Base-by-base conservation (phyloP, 75 land plant genomes). In the Sequoia sempervirens region DNA sequence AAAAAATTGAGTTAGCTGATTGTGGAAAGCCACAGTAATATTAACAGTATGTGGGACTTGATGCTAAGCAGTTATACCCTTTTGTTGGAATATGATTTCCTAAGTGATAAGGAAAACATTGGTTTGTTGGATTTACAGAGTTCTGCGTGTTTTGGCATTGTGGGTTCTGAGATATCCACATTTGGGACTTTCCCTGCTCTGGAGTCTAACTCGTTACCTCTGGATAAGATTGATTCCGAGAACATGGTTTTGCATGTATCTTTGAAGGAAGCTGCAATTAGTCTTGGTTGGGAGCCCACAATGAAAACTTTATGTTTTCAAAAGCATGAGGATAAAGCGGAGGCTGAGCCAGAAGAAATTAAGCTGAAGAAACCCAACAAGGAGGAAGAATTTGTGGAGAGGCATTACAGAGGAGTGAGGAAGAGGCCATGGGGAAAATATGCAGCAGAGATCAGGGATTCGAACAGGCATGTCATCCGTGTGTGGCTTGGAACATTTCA, bases 401-500 rank as follows among this genome's bases (percentile, higher is more conserved):
- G 37, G 78, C 82, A 81, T 23, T 89, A 80, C 82, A 66, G 88
- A 76, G 90, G 90, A 18, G 91, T 90, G n/a, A 84, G 91, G 73
- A 80, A 68, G 79, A 84, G 91, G 75, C 91, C 91, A 52, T 90
- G 88, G 87, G 91, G 91, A 5, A 89, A 85, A 64, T 89, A 75
- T 52, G 87, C 88, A 7, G 90, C 90, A 1, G 90, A 89, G 81
- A 89, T 89, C 58, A 81, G 90, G 41, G 91, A 90, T 81, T 83
- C 91, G 41, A 36, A 32, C 32, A 75, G 86, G 52, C 85, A 84
- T 4, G 88, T 89, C 4, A 84, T 82, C 20, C 83, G 91, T 82
- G 79, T 90, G 12, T 90, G 91, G 91, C 79, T 90, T 4, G 91
- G 91, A 14, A 90, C 91, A 3, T 90, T 84, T 75, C 86, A 89